Percentiles rank a stretch among this genome's conserved stretches.
These are phyloP conservation scores for Cnidoscolus chayamansa DNA, from an alignment of 441 rosid species.

Conservation along the genomic window DNA sequence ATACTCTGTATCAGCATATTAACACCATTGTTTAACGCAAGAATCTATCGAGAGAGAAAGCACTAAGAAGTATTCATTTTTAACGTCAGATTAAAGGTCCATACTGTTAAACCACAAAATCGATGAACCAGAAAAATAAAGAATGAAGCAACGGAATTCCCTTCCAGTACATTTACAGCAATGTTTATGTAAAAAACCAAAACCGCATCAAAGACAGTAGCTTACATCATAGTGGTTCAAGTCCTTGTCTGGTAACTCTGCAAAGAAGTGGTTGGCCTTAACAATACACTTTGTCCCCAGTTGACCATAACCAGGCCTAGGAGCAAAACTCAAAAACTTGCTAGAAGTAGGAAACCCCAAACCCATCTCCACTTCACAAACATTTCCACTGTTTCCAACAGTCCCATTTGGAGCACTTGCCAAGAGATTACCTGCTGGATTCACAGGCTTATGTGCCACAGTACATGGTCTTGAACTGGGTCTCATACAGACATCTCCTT, in stretches of 20 bases:
- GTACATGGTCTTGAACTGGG: constrained; percentile 96
- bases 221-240: constrained; percentile 94
- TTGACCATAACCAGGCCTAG: constrained; percentile 83
- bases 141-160: constrained; percentile 8
- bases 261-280: constrained; percentile 95
- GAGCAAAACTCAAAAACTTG: constrained; percentile 71
- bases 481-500: constrained; percentile 72
- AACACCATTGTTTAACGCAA: constrained; percentile 1
- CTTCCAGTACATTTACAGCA: constrained; percentile 15
- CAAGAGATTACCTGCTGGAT: constrained; percentile 37
- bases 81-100: constrained; percentile 26
- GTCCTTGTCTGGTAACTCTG: constrained; percentile 85
- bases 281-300: constrained; percentile 89
- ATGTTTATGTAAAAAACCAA: constrained; percentile 14
- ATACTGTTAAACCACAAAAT: neutral
- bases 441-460: constrained; percentile 44
- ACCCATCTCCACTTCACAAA: constrained; percentile 45
- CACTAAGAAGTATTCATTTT: constrained; percentile 7
- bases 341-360: constrained; percentile 62
- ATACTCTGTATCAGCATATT: neutral
- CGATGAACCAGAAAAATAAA: neutral
- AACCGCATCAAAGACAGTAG: constrained; percentile 22
- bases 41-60: constrained; percentile 1
- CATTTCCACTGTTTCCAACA: constrained; percentile 29
- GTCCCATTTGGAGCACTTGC: constrained; percentile 32